phyloP scores from a whole-genome alignment of 768 basidiomycete genomes.

The Kwoniella pini region DNA sequence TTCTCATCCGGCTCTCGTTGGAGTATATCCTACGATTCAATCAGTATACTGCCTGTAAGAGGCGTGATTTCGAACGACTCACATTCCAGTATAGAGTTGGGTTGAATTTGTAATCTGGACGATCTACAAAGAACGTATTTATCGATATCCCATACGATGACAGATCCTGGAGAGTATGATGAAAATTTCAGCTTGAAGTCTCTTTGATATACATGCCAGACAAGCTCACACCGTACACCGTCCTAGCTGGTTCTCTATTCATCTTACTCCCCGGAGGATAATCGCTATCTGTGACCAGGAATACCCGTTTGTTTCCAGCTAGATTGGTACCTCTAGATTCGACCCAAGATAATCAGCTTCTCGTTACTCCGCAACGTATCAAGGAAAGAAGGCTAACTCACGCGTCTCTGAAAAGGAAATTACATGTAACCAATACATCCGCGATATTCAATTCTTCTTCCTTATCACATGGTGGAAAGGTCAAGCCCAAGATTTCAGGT shows the following conservation, averaged over 20 bases:
- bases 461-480: slow-evolving; percentile 66
- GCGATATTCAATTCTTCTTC: slow-evolving; percentile 72
- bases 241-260: slow-evolving; percentile 42
- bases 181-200: too few relatives aligned
- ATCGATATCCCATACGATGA: slow-evolving; percentile 40
- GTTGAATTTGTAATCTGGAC: slow-evolving; percentile 40
- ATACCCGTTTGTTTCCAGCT: slow-evolving; percentile 86
- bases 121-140: slow-evolving; percentile 47
- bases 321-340: slow-evolving; percentile 61
- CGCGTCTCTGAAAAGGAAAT: slow-evolving; percentile 86
- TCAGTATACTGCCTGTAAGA: background rate
- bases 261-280: slow-evolving; percentile 59
- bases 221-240: slow-evolving; percentile 39
- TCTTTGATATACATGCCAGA: background rate
- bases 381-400: slow-evolving; percentile 57
- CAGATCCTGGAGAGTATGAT: slow-evolving; percentile 30
- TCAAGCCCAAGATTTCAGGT: slow-evolving; percentile 60
- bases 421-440: slow-evolving; percentile 87
- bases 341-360: slow-evolving; percentile 9
- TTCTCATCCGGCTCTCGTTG: slow-evolving; percentile 35
- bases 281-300: slow-evolving; percentile 89
- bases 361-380: too few relatives aligned
- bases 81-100: slow-evolving; percentile 45
- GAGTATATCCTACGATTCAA: slow-evolving; percentile 41
- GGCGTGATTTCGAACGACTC: slow-evolving; percentile 10